A percentile compares a stretch with the other conserved stretches of the same genome.
Conservation (phyloP, 1,139 yeast species). For the Taphrina sp. region DNA sequence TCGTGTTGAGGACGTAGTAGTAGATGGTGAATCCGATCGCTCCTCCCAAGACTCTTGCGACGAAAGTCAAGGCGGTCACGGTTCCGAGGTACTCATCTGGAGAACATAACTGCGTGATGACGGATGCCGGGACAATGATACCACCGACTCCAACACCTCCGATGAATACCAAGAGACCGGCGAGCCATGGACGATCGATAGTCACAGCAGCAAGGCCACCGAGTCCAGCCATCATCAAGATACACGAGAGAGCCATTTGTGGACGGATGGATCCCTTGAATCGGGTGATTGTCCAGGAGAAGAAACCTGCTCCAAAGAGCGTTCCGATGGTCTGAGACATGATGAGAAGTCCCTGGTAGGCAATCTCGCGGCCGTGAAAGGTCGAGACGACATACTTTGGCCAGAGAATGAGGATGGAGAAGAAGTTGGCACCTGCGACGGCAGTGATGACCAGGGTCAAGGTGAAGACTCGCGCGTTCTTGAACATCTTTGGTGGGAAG, state of each 20-base stretch:
- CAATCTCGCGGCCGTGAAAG: conserved; percentile 12
- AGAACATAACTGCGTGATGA: conserved; percentile 28
- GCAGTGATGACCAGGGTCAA: conserved; percentile 26
- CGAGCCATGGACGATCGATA: conserved; percentile 4
- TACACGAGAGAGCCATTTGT: conserved; percentile 23
- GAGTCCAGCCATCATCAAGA: conserved; percentile 25
- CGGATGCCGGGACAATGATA: conserved; percentile 26
- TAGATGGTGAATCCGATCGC: conserved; percentile 29
- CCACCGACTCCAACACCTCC: conserved; percentile 29
- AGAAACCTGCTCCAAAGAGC: conserved; percentile 30
- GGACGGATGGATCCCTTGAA: conserved; percentile 28
- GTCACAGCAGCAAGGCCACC: conserved; percentile 20
- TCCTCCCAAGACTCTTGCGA: conserved; percentile 29
- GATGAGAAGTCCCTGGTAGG: conserved; percentile 21
- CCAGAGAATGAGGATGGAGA: conserved; percentile 27
- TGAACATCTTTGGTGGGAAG: conserved; percentile 27
- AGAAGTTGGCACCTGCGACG: conserved; percentile 30
- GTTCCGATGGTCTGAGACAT: conserved; percentile 27
- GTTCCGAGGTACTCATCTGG: conserved; percentile 30
- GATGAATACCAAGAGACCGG: conserved; percentile 21
- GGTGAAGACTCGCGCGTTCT: conserved; percentile 26
- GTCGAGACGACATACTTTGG: conserved; percentile 23
- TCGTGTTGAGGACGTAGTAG: conserved; percentile 25
- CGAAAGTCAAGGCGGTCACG: conserved; percentile 23
- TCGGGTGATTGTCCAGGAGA: conserved; percentile 27